phyloP scores from a whole-genome alignment of 2,329 filamentous ascomycete genomes.

The Penicillium sp. region DNA sequence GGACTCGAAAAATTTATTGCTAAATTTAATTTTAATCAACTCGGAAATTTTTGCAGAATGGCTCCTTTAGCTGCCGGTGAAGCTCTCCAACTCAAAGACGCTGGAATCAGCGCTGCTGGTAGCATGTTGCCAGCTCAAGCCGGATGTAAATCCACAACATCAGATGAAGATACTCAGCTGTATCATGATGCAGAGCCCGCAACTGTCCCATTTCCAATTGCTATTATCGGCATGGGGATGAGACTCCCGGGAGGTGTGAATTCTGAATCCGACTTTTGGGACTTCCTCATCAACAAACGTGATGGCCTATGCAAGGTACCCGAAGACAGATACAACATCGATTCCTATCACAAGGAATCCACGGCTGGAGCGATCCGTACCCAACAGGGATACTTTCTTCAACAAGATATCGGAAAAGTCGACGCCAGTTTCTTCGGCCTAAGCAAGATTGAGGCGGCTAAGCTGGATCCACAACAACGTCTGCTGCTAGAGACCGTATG shows the following conservation, averaged over 20 bases:
- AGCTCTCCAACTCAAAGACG: too few relatives aligned
- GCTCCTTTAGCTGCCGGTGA: too few relatives aligned
- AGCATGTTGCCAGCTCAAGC: too few relatives aligned
- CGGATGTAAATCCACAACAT: too few relatives aligned
- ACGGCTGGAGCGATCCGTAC: constrained; percentile 1
- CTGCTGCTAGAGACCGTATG: constrained; percentile 33
- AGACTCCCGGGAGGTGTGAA: constrained; percentile 20
- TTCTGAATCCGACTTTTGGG: constrained; percentile 15
- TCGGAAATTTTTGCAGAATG: too few relatives aligned
- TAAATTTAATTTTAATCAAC: too few relatives aligned
- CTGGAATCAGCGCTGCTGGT: too few relatives aligned
- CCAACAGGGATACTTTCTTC: constrained; percentile 27
- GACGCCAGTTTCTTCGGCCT: constrained; percentile 32
- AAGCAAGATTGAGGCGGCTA: constrained; percentile 16
- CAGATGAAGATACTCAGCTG: too few relatives aligned
- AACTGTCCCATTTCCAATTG: too few relatives aligned
- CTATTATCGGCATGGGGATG: constrained; percentile 20
- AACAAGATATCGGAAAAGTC: constrained; percentile 26
- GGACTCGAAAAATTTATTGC: too few relatives aligned
- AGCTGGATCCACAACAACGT: constrained; percentile 36
- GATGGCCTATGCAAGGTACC: constrained; percentile 24
- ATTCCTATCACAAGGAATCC: constrained; percentile 25
- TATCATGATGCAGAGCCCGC: too few relatives aligned
- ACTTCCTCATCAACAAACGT: constrained; percentile 13
- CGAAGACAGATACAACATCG: constrained; percentile 26